phyloP scores from a whole-genome alignment of 345 rosid species.

The Cardamine resedifolia region DNA sequence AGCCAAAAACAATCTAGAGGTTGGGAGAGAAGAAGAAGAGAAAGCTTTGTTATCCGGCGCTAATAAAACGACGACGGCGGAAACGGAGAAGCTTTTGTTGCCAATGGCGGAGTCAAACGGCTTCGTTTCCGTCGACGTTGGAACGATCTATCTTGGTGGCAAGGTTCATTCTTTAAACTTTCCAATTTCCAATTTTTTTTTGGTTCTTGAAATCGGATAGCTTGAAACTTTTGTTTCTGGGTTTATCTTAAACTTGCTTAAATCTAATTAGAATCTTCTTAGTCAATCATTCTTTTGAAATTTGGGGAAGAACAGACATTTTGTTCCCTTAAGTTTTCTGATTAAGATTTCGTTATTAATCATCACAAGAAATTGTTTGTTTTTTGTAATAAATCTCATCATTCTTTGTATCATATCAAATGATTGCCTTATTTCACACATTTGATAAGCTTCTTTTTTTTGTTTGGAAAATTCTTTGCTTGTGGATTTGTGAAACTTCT shows the following conservation, averaged over 20 bases:
- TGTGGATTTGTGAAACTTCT: conserved; percentile 35
- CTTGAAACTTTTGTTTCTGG: neutral
- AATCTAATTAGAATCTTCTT: conserved; percentile 9
- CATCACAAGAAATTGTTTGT: conserved; percentile 23
- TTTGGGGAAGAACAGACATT: neutral
- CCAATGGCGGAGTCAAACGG: conserved; percentile 66
- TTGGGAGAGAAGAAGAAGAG: conserved; percentile 7
- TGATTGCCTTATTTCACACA: conserved; percentile 20
- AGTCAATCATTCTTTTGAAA: neutral
- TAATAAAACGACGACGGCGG: conserved; percentile 29
- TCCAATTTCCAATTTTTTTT: neutral
- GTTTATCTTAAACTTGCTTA: conserved; percentile 11
- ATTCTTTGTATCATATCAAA: neutral
- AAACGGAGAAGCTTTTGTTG: conserved; percentile 42
- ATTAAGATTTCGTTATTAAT: neutral
- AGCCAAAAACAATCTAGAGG: conserved; percentile 30
- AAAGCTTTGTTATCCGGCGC: conserved; percentile 18
- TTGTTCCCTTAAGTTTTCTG: neutral
- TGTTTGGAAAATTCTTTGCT: conserved; percentile 32
- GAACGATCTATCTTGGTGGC: conserved; percentile 87
- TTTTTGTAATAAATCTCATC: neutral
- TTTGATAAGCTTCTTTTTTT: neutral
- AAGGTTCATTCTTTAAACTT: conserved; percentile 47
- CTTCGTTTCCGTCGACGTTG: conserved; percentile 63
- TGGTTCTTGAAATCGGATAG: conserved; percentile 20